phyloP scores from a whole-genome alignment of 164 flowering plant genomes.

The Tinospora cordifolia region DNA sequence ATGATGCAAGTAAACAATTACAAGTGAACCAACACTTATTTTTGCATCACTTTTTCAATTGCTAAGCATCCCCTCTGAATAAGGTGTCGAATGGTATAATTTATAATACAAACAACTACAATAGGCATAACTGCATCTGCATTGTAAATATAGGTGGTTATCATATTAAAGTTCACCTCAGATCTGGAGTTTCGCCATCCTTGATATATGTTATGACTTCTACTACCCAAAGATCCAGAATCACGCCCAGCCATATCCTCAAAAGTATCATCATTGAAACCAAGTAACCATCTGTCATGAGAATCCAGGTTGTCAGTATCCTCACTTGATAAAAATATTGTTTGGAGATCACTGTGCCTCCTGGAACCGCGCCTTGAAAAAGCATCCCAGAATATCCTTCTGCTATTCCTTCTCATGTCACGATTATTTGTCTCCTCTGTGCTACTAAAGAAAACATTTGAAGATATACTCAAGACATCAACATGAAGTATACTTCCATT shows the following conservation, averaged over 20 bases:
- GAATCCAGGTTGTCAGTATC: slow-evolving; percentile 41
- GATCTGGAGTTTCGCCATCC: slow-evolving; percentile 50
- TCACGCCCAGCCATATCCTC: slow-evolving; percentile 42
- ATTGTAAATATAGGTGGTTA: not conserved
- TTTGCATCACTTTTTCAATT: not conserved
- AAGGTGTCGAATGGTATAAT: too few species aligned
- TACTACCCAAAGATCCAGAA: slow-evolving; percentile 34
- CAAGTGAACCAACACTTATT: not conserved
- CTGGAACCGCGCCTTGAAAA: slow-evolving; percentile 69
- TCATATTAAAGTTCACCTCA: slow-evolving; percentile 40
- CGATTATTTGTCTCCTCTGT: slow-evolving; percentile 33
- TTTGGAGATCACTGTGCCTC: slow-evolving; percentile 45
- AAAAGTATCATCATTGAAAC: slow-evolving; percentile 43
- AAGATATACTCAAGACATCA: slow-evolving; percentile 55
- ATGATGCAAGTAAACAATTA: too few species aligned
- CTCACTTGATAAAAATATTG: slow-evolving; percentile 39
- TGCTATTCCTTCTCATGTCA: slow-evolving; percentile 56
- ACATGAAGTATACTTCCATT: slow-evolving; percentile 49
- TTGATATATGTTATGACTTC: slow-evolving; percentile 38
- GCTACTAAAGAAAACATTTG: slow-evolving; percentile 33
- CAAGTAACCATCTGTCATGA: slow-evolving; percentile 69
- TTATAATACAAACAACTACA: not conserved
- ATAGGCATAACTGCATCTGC: not conserved
- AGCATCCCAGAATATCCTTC: slow-evolving; percentile 81
- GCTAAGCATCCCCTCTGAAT: not conserved